Base-by-base conservation (phyloP, 148 eudicot genomes). In the Heliamphora exappendiculata region DNA sequence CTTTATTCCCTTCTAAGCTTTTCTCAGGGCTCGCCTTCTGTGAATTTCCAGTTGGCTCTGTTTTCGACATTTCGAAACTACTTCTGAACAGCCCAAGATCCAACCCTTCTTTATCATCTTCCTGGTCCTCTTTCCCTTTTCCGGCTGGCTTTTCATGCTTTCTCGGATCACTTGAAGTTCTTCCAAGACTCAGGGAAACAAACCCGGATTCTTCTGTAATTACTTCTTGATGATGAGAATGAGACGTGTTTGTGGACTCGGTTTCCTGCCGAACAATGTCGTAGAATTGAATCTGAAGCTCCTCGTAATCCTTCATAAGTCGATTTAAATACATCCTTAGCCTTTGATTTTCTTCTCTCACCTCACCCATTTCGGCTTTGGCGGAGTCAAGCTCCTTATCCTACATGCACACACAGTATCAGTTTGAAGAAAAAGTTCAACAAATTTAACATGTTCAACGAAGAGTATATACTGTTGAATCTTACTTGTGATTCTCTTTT, bases 121-220 rank as follows among this genome's bases (percentile, higher is more conserved):
- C 44, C 16, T 69, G 81, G 10, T 69, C 79, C 10, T 47, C 69
- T 53, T 54, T 78, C 13, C 54, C 73, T 73, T 69, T 70, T 17
- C 12, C 73, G 16, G n/a, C n/a, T n/a, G 67, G 24, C 24, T 24
- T 58, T 29, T 62, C 69, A 20, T 73, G 60, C 47, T 81, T 88
- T 53, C 67, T 78, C 0, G 60, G 31, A 51, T 85, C 88, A 17
- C 74, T 79, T 36, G 88, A 81, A 33, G 87, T 75, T 79, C 90
- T 84, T 62, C 97, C 98, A 16, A 93, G 87, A 72, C 88, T 93
- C 24, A 93, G 97, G 47, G 87, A 83, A n/a, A 91, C 87, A 33
- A 87, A 82, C 20, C 87, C 81, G 0, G 77, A 79, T 36, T 83
- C 79, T 1, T 81, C 88, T 8, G 75, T n/a, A n/a, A n/a, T 63